Evolutionary conservation across 192 early-diverging fungal genomes (phyloP).

Genomic region (Podila epigama): DNA sequence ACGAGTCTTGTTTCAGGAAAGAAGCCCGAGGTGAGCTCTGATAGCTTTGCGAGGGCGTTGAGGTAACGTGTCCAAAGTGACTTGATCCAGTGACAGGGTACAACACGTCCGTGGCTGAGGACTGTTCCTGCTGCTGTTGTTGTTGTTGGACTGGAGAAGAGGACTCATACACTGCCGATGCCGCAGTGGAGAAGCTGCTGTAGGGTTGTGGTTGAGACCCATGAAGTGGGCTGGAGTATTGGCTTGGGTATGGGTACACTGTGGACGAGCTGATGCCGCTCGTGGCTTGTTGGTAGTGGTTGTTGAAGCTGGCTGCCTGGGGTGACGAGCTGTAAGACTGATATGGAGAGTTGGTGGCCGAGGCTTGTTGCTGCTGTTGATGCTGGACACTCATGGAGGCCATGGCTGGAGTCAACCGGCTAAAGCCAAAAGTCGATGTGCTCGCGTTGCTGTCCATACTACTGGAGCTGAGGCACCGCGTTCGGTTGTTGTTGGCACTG

Average conservation of each 20-base stretch:
- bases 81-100: not conserved
- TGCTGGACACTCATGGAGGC: constrained; percentile 38
- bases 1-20: not conserved
- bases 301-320: constrained; percentile 14
- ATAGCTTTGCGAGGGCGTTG: constrained; percentile 1
- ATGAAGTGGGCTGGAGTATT: constrained; percentile 4
- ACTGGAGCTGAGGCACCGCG: constrained; percentile 35
- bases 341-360: constrained; percentile 27
- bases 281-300: constrained; percentile 36
- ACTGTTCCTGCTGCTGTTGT: no score
- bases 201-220: constrained; percentile 7
- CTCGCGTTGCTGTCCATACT: constrained; percentile 44
- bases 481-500: constrained; percentile 8
- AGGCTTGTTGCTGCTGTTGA: constrained; percentile 13
- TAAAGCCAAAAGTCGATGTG: constrained; percentile 26
- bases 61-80: not conserved
- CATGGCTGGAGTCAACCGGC: constrained; percentile 37
- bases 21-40: not conserved
- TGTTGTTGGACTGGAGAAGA: constrained; percentile 5
- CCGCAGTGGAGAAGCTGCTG: constrained; percentile 3
- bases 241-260: constrained; percentile 26
- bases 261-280: constrained; percentile 3
- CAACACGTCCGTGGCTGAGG: not conserved
- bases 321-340: constrained; percentile 40
- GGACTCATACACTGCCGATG: not conserved